Conservation (phyloP, 768 basidiomycete species). For the Suillus weaverae region DNA sequence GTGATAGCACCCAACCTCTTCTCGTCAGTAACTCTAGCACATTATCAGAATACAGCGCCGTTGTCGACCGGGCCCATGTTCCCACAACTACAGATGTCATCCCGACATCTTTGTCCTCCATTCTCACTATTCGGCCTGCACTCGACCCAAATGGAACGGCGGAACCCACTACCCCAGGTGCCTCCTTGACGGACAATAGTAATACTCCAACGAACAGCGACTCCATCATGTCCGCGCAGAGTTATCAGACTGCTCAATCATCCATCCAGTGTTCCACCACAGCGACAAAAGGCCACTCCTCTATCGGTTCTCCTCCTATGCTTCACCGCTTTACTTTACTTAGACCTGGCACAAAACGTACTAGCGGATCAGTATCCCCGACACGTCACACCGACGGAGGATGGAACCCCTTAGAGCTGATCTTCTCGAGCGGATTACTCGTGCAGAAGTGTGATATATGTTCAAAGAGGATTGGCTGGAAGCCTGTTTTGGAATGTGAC, state of each 20-base stretch:
- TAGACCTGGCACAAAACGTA: slow-evolving; percentile 72
- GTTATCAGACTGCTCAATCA: slow-evolving; percentile 63
- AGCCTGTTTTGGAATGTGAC: slow-evolving; percentile 83
- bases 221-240: slow-evolving; percentile 56
- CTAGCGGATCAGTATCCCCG: slow-evolving; percentile 29
- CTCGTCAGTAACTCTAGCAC: slow-evolving; percentile 44
- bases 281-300: slow-evolving; percentile 79
- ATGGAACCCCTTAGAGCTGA: slow-evolving; percentile 79
- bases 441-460: slow-evolving; percentile 84
- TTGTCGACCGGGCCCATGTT: slow-evolving; percentile 57
- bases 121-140: slow-evolving; percentile 66
- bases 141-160: slow-evolving; percentile 50
- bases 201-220: slow-evolving; percentile 42
- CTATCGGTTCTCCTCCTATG: slow-evolving; percentile 54
- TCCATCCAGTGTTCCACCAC: slow-evolving; percentile 52
- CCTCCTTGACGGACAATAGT: slow-evolving; percentile 27
- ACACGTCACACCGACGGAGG: slow-evolving; percentile 34
- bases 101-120: slow-evolving; percentile 64
- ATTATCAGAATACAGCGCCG: slow-evolving; percentile 67
- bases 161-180: slow-evolving; percentile 41
- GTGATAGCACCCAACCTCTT: slow-evolving; percentile 55
- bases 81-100: slow-evolving; percentile 39
- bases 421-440: slow-evolving; percentile 72
- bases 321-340: slow-evolving; percentile 87
- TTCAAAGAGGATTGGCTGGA: slow-evolving; percentile 80